phyloP scores from a whole-genome alignment of 2,329 filamentous ascomycete genomes.

The Apiospora sp. region DNA sequence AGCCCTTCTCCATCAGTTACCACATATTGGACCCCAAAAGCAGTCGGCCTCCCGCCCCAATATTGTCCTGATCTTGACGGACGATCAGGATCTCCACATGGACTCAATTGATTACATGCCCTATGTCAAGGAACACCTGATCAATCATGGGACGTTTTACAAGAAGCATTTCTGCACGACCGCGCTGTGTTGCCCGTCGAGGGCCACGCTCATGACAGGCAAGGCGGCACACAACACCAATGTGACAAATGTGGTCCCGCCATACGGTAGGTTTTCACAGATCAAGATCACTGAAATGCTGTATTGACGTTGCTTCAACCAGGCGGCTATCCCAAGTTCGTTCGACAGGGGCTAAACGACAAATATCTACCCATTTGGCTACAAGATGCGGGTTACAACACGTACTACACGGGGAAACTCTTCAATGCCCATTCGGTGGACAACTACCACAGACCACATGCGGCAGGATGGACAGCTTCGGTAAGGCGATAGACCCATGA shows the following conservation, averaged over 20 bases:
- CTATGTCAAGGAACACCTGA: constrained; percentile 57
- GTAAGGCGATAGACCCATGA: constrained; percentile 40
- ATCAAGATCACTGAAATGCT: no score
- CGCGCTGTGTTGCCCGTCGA: constrained; percentile 63
- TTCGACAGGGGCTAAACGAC: constrained; percentile 60
- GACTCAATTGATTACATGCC: constrained; percentile 64
- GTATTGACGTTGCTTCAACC: constrained; percentile 17
- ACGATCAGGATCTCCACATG: constrained; percentile 67
- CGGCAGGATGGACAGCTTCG: constrained; percentile 47
- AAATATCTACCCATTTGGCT: constrained; percentile 66
- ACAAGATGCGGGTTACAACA: constrained; percentile 64
- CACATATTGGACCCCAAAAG: constrained; percentile 30
- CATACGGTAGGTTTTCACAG: constrained; percentile 53
- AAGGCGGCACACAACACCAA: constrained; percentile 70
- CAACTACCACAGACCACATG: constrained; percentile 54
- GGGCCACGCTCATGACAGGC: constrained; percentile 66
- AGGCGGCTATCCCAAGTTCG: constrained; percentile 63
- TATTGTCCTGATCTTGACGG: constrained; percentile 67
- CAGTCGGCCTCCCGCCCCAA: constrained; percentile 49
- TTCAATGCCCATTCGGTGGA: constrained; percentile 58
- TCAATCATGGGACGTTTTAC: constrained; percentile 61
- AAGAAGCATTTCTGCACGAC: constrained; percentile 65
- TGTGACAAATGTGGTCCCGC: constrained; percentile 60
- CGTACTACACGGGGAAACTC: constrained; percentile 66
- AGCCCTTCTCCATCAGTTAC: not conserved